Base-by-base conservation (phyloP, 257 asterid genomes). In the Nicotiana tabacum region DNA sequence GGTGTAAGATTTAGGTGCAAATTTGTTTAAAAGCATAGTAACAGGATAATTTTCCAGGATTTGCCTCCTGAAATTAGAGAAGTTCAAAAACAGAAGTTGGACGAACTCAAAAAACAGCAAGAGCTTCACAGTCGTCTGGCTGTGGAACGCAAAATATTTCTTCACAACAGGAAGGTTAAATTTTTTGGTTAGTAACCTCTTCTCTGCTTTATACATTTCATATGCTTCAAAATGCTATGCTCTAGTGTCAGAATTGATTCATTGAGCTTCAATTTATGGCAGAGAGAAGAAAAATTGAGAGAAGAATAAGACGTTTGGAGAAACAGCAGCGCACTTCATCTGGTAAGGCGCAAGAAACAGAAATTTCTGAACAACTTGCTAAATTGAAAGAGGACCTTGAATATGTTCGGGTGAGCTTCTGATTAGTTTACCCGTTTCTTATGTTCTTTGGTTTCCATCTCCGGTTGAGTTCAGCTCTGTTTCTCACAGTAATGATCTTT, bases 281-380 rank as follows among this genome's bases (percentile, higher is more conserved):
- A 96, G 98, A 94, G 90, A 94, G 99, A 88, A 94, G 99, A 87
- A 96, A 94, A 88, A 86, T 96, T 48, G 99, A 96, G 84, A 83
- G 99, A 81, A 89, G 91, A 85, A 76, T 94, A 56, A 89, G 97
- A 86, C 92, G 97, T 85, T 82, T 91, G 90, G 98, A 96, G 83
- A 96, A 86, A 86, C 98, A 93, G 85, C 98, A 93, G 91, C 97
- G 94, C 32, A 74, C 94, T 72, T 89, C 93, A 29, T 84, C 91
- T 81, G 90, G 81, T 82, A 93, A 86, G 85, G 90, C 89, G 66
- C 97, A 90, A 82, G 97, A 96, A 87, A 83, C 90, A 4, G 95
- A 90, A 83, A 80, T 88, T 82, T 90, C 97, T 66, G 87, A 79
- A 60, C 98, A 96, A 85, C 95, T 93, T 76, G 81, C 93, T 69